phyloP scores from a whole-genome alignment of 75 land plant species.

The Pinus albicaulis region DNA sequence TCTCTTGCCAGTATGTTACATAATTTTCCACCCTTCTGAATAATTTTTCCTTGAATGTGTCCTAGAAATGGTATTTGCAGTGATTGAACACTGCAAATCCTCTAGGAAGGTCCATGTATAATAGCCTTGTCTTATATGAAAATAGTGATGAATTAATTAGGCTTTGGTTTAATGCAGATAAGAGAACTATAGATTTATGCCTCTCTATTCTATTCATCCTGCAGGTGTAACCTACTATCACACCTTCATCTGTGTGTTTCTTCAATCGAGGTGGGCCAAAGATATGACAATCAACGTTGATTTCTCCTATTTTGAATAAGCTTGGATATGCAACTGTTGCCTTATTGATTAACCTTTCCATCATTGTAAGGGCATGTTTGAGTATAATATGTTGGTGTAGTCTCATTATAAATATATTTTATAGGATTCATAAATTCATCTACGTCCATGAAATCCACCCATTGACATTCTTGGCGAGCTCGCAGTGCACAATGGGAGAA shows the following conservation, averaged over 20 bases:
- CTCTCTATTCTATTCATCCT: constrained; percentile 54
- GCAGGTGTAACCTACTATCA: constrained; percentile 81
- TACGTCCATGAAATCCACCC: constrained; percentile 90
- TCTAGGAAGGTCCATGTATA: constrained; percentile 16
- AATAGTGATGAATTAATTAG: constrained; percentile 91
- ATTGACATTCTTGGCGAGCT: constrained; percentile 56
- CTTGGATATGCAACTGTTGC: constrained; percentile 3
- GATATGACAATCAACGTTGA: constrained; percentile 49
- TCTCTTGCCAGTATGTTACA: constrained; percentile 72
- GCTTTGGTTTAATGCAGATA: constrained; percentile 51
- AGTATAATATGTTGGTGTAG: constrained; percentile 10
- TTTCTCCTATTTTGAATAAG: constrained; percentile 45
- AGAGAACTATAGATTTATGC: constrained; percentile 73
- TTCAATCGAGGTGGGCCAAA: constrained; percentile 78
- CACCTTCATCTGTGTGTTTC: constrained; percentile 45
- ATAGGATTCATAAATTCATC: constrained; percentile 78
- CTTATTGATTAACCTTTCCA: constrained; percentile 36
- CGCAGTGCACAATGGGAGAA: constrained; percentile 81
- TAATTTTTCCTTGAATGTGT: constrained; percentile 86
- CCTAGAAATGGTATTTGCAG: constrained; percentile 95
- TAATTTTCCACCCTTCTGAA: constrained; percentile 70
- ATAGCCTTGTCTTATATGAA: constrained; percentile 48
- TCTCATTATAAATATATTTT: neutral
- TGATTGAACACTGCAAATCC: constrained; percentile 70
- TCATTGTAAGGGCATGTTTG: neutral